Conservation (phyloP, 2,329 filamentous ascomycete genomes). For the Trichoderma aggressivum region DNA sequence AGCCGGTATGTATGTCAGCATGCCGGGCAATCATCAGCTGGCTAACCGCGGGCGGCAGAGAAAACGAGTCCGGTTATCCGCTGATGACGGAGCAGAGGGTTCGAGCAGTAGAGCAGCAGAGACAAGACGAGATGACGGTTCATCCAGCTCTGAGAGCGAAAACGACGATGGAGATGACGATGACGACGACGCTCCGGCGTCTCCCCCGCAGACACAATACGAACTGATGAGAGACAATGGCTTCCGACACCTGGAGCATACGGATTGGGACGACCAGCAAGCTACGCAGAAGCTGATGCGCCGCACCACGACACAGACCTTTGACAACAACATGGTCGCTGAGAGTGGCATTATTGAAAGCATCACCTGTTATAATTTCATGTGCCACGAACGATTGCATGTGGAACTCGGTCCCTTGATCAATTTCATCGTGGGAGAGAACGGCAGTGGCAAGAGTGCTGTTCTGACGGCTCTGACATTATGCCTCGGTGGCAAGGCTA, state of each 20-base stretch:
- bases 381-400: conserved; percentile 83
- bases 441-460: conserved; percentile 96
- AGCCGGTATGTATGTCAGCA: conserved; percentile 10
- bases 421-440: conserved; percentile 97
- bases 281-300: conserved; percentile 62
- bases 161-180: conserved; percentile 26
- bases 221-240: conserved; percentile 58
- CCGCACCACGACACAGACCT: conserved; percentile 43
- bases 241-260: conserved; percentile 55
- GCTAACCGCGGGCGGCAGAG: conserved; percentile 25
- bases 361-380: conserved; percentile 88
- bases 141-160: conserved; percentile 31
- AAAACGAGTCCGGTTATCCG: conserved; percentile 37
- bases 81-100: conserved; percentile 13
- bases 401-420: conserved; percentile 89
- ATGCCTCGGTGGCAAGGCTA: conserved; percentile 92
- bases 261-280: conserved; percentile 57
- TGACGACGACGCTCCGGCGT: conserved; percentile 25
- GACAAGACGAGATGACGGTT: conserved; percentile 23
- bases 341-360: conserved; percentile 85
- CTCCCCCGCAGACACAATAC: conserved; percentile 57
- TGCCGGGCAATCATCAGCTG: conserved; percentile 23
- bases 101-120: conserved; percentile 16
- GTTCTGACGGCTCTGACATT: conserved; percentile 89
- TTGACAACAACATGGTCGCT: conserved; percentile 73